phyloP scores from a whole-genome alignment of 129 eudicot species.

The Smallanthus sonchifolius region DNA sequence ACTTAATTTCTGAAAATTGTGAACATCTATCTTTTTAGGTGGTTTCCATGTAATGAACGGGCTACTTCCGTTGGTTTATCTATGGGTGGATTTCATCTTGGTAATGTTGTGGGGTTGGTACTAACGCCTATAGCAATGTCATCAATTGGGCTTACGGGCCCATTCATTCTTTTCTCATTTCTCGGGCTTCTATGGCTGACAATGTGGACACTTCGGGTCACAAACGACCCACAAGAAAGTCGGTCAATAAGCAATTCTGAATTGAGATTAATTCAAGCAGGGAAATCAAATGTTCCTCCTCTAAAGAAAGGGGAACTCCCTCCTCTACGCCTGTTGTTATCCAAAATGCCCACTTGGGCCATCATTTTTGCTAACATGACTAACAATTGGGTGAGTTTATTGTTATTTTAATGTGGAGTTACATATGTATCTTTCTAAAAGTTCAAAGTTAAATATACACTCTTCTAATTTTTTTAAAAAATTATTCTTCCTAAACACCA shows the following conservation, averaged over 20 bases:
- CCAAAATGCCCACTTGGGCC: slow-evolving; percentile 94
- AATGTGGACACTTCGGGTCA: slow-evolving; percentile 57
- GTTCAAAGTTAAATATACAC: neutral
- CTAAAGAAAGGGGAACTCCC: slow-evolving; percentile 53
- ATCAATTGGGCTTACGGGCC: slow-evolving; percentile 74
- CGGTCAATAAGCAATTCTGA: slow-evolving; percentile 54
- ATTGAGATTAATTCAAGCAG: slow-evolving; percentile 71
- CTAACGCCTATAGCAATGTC: slow-evolving; percentile 70
- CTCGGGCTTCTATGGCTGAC: slow-evolving; percentile 84
- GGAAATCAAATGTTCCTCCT: slow-evolving; percentile 51
- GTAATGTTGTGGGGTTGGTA: slow-evolving; percentile 84
- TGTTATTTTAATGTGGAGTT: neutral
- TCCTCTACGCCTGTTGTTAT: slow-evolving; percentile 55
- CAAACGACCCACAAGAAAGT: slow-evolving; percentile 80
- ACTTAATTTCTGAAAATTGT: neutral
- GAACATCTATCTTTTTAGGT: slow-evolving; percentile 38
- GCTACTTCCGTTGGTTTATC: slow-evolving; percentile 95
- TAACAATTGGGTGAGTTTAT: slow-evolving; percentile 78
- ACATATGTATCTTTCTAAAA: neutral
- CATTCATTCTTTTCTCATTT: slow-evolving; percentile 76
- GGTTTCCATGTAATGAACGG: slow-evolving; percentile 93
- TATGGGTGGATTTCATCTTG: slow-evolving; percentile 98
- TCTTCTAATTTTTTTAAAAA: neutral
- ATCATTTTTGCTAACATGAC: slow-evolving; percentile 83
- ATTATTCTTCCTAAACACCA: neutral